Conservation (phyloP, 352 stramenopile species). For the Globisporangium spiculum region DNA sequence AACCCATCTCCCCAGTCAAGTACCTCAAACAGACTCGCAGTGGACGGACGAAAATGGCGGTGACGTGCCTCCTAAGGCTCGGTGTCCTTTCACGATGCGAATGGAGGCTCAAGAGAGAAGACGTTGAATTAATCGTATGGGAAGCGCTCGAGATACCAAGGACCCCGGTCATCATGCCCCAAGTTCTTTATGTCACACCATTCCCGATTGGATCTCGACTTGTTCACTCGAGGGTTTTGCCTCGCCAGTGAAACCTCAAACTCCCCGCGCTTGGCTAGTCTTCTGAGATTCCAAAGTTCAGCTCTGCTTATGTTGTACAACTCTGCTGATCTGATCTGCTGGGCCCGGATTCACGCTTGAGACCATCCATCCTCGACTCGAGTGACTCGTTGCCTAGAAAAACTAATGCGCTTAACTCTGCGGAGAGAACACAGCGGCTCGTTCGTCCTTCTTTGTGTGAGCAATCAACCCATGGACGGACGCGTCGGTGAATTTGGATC, state of each 20-base stretch:
- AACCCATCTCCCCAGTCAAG: not conserved
- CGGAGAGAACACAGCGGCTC: not conserved
- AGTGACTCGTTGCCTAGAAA: not conserved
- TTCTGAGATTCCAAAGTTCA: not conserved
- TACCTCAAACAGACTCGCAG: not conserved
- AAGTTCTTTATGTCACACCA: not conserved
- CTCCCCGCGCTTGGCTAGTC: too few relatives aligned
- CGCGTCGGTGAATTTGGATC: not conserved
- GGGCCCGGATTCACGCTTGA: not conserved
- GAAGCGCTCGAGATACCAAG: not conserved
- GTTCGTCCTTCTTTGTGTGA: not conserved
- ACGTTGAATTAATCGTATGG: not conserved
- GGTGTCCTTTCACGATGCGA: not conserved
- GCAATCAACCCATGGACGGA: not conserved
- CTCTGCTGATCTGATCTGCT: not conserved
- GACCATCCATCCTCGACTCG: not conserved
- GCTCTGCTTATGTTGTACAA: not conserved
- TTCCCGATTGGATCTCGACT: not conserved
- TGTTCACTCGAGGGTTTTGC: not conserved
- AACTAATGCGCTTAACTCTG: not conserved
- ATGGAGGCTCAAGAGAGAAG: not conserved
- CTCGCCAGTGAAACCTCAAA: not conserved
- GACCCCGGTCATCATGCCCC: not conserved
- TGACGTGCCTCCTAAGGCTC: not conserved
- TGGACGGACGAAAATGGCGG: too few relatives aligned